Evolutionary conservation across 2,329 filamentous ascomycete species (phyloP).

Genomic region (Monosporascus sp.): DNA sequence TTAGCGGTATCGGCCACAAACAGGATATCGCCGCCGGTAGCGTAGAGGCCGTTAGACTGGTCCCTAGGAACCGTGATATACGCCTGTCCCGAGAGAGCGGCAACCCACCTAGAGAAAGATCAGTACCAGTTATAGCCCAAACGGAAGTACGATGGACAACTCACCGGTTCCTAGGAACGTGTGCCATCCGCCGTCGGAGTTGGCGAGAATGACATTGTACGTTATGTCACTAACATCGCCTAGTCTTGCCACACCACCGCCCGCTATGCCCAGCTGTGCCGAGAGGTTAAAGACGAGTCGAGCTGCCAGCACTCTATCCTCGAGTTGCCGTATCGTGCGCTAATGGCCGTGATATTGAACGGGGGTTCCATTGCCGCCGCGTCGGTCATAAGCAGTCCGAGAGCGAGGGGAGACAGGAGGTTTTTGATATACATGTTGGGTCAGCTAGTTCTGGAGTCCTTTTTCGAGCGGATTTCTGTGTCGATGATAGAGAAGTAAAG

Average conservation of each 20-base stretch:
- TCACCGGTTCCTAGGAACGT: constrained; percentile 36
- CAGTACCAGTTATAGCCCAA: background rate
- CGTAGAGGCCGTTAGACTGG: constrained; percentile 24
- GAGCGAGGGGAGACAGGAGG: too few species aligned
- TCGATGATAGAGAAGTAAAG: too few species aligned
- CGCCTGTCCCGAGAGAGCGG: constrained; percentile 33
- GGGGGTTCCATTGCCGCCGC: too few species aligned
- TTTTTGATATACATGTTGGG: too few species aligned
- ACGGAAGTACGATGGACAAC: constrained; percentile 6
- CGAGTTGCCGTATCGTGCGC: constrained; percentile 30
- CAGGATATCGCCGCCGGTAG: constrained; percentile 33
- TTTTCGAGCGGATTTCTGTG: too few species aligned
- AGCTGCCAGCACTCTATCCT: constrained; percentile 42
- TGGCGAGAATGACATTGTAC: constrained; percentile 31
- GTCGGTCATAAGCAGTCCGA: too few species aligned
- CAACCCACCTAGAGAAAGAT: constrained; percentile 23
- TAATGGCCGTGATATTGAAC: constrained; percentile 37
- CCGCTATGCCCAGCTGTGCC: constrained; percentile 25
- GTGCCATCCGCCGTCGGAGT: constrained; percentile 34
- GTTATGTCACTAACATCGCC: constrained; percentile 27
- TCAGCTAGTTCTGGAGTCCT: too few species aligned
- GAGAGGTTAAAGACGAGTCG: constrained; percentile 26
- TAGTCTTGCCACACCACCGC: constrained; percentile 24
- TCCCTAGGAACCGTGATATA: constrained; percentile 35
- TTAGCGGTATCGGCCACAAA: constrained; percentile 25